These are phyloP conservation scores for Marasmius fiardii DNA, from an alignment of 1,284 basidiomycete species.

Conservation along the genomic window DNA sequence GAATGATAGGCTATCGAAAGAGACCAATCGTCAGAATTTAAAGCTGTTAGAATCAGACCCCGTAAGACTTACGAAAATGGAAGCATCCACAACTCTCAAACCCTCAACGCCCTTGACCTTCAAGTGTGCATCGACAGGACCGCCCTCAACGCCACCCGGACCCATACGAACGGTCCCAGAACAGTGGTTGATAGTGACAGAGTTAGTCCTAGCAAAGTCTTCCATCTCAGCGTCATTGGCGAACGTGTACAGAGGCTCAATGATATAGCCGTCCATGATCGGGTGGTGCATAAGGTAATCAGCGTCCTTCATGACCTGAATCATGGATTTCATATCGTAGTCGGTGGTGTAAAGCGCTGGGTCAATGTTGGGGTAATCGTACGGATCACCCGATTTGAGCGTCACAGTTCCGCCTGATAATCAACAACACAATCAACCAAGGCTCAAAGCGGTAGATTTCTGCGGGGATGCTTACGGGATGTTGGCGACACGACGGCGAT, in stretches of 20 bases:
- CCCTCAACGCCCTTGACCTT: constrained; percentile 19
- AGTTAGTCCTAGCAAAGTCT: constrained; percentile 10
- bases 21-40: too few species aligned
- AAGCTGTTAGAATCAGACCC: too few species aligned
- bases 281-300: constrained; percentile 15
- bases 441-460: too few species aligned
- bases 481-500: constrained; percentile 14
- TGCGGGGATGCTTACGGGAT: constrained; percentile 11
- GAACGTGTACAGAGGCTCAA: constrained; percentile 6
- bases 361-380: constrained; percentile 27
- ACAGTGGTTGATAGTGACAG: constrained; percentile 12
- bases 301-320: constrained; percentile 15
- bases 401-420: constrained; percentile 9
- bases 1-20: too few species aligned
- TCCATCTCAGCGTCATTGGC: constrained; percentile 15
- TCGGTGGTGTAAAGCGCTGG: constrained; percentile 20
- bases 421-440: background rate
- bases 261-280: constrained; percentile 17
- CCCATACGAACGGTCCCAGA: constrained; percentile 15
- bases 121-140: constrained; percentile 17
- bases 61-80: constrained; percentile 17
- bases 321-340: constrained; percentile 15
- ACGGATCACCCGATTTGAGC: constrained; percentile 22
- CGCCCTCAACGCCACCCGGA: constrained; percentile 10
- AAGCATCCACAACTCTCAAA: constrained; percentile 18